Evolutionary conservation across 2,329 filamentous ascomycete genomes (phyloP).

Genomic region (Cladosporium phlei): DNA sequence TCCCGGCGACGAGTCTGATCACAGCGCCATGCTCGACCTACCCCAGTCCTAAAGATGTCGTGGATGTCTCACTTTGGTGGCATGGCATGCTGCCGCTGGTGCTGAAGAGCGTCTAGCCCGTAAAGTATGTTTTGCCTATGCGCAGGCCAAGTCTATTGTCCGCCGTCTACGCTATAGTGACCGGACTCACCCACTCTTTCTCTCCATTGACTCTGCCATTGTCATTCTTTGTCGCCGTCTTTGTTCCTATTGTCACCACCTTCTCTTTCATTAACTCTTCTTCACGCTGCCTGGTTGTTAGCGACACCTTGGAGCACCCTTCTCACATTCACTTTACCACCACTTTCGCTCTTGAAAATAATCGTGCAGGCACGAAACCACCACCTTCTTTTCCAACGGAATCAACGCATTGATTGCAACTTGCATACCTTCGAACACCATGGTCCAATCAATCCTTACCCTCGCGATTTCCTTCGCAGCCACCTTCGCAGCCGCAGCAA

Average conservation of each 20-base stretch:
- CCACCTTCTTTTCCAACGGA: neutral
- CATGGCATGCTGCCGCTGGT: neutral
- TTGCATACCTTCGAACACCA: slow-evolving; percentile 1
- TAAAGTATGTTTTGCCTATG: neutral
- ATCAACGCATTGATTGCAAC: slow-evolving; percentile 5
- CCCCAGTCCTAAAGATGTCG: too few species aligned
- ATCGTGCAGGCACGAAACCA: slow-evolving; percentile 13
- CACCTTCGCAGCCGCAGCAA: slow-evolving; percentile 2
- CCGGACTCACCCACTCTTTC: slow-evolving; percentile 1
- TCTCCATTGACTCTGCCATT: neutral
- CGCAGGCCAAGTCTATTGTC: slow-evolving; percentile 3
- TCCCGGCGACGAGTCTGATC: slow-evolving; percentile 6
- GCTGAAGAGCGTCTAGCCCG: slow-evolving; percentile 6
- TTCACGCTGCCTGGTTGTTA: neutral
- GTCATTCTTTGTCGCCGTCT: neutral
- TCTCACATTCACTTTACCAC: slow-evolving; percentile 3
- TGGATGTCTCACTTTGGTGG: slow-evolving; percentile 5
- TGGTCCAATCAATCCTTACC: slow-evolving; percentile 1
- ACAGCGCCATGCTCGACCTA: neutral
- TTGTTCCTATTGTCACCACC: neutral
- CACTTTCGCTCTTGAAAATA: neutral
- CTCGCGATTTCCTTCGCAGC: slow-evolving; percentile 3
- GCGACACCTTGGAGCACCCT: slow-evolving; percentile 2
- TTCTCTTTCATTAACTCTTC: neutral
- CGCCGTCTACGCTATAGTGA: neutral